Evolutionary conservation across 2,329 filamentous ascomycete genomes (phyloP), one percentile per base, ranked within the genome.

Genomic region (Pseudocercospora macadamiae): DNA sequence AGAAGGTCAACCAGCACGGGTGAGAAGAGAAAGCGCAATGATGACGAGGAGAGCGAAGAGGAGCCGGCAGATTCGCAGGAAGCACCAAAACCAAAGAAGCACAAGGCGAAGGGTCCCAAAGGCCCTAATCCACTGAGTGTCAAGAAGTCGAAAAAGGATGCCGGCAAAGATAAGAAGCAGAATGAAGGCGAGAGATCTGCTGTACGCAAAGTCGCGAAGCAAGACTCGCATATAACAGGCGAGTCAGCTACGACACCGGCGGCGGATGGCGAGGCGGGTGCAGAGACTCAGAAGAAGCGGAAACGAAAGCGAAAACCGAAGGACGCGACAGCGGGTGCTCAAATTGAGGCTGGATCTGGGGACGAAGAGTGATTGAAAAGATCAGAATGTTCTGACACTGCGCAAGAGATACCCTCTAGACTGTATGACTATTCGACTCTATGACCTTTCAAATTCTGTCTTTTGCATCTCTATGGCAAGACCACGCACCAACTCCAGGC

Each of bases 101-200:
- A 82, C 72, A 83, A 82, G 70, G 71, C 70, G 19, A 83, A 82
- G 59, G 88, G 87, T 1, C 82, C 81, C 3, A 90, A 89, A 71
- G 86, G 83, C 18, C 88, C 87, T 1, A 91, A 91, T 72, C 89
- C 89, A 7, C 75, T 91, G 54, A 83, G 87, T 51, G 80, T 89
- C 53, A 89, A 88, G 78, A 91, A 90, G 76, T 65, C 82, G 25
- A 89, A 88, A 78, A 85, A 84, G 71, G 71, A 74, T 59, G 55
- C 59, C 32, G 52, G 3, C 36, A 61, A 48, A 44, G 62, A 47
- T 44, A 42, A 48, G 62, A 61, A 60, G 56, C 53, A 61, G 56
- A 56, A 12, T 45, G 64, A 69, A 44, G 61, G 66, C 4, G 63
- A 67, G 51, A 60, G 37, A 44, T 42, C 66, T 21, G 57, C 57